Conservation (phyloP, 306 rosid species). For the Sophora flavescens region DNA sequence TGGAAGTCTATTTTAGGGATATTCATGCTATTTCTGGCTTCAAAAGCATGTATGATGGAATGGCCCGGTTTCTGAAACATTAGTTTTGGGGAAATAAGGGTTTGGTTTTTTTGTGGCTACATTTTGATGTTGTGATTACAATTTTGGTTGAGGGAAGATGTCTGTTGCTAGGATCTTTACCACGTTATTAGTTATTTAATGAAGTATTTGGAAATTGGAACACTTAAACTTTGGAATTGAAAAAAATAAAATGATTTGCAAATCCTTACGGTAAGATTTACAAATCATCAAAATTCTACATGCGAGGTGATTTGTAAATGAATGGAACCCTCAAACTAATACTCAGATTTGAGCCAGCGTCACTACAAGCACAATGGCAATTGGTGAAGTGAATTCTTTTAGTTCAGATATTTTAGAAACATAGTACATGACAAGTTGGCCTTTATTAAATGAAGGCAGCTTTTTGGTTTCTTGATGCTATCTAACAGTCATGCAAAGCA, state of each 20-base stretch:
- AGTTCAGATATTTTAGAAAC: not conserved
- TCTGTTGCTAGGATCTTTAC: not conserved
- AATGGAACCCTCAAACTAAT: constrained; percentile 12
- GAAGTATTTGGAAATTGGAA: not conserved
- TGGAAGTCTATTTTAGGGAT: too few species aligned
- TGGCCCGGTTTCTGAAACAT: constrained; percentile 15
- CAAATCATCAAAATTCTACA: not conserved
- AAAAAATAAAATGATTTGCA: constrained; percentile 20
- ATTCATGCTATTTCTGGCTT: constrained; percentile 22
- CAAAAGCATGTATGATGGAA: not conserved
- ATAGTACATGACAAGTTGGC: constrained; percentile 3
- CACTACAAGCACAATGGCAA: constrained; percentile 1
- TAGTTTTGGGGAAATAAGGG: not conserved
- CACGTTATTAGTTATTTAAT: not conserved
- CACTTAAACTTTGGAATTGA: not conserved
- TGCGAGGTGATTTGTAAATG: constrained; percentile 17
- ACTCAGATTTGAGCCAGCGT: not conserved
- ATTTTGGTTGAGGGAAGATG: not conserved
- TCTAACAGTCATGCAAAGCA: not conserved
- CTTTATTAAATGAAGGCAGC: not conserved
- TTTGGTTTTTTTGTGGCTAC: constrained; percentile 19
- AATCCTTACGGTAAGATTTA: constrained; percentile 1
- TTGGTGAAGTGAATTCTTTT: not conserved
- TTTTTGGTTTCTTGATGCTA: constrained; percentile 33
- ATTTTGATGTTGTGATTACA: not conserved